Percentiles rank a stretch among this genome's conserved stretches.
phyloP scores from a whole-genome alignment of 1,139 yeast genomes.

The Candida sp. region DNA sequence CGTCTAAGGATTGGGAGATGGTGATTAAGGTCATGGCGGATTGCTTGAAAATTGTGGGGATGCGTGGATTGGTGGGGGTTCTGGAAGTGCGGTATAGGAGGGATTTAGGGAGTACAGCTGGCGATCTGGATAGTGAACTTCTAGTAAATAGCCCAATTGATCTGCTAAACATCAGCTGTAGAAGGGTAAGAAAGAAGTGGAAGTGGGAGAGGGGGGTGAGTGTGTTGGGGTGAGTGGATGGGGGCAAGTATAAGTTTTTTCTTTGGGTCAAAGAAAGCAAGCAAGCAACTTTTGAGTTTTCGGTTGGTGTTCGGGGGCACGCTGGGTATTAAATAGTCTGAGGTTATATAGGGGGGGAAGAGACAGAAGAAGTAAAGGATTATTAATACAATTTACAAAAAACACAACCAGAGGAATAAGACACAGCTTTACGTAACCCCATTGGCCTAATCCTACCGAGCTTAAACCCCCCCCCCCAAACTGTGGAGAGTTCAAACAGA shows the following conservation, averaged over 20 bases:
- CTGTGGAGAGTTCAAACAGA: too few relatives aligned
- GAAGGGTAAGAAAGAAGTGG: neutral
- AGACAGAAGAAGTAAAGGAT: neutral
- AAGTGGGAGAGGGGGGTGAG: neutral
- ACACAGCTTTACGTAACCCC: too few relatives aligned
- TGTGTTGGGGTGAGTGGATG: neutral
- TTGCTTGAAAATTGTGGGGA: slow-evolving; percentile 6
- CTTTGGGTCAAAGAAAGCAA: neutral
- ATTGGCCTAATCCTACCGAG: too few relatives aligned
- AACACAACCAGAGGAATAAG: too few relatives aligned
- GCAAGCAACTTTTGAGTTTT: neutral
- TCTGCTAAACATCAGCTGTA: slow-evolving; percentile 11
- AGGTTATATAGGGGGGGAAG: neutral
- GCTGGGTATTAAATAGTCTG: too few relatives aligned
- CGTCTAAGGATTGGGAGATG: slow-evolving; percentile 66
- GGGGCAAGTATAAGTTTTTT: too few relatives aligned
- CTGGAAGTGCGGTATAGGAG: neutral
- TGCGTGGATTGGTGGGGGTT: neutral
- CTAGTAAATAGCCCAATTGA: slow-evolving; percentile 8
- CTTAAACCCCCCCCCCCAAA: too few relatives aligned
- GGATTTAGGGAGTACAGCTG: neutral
- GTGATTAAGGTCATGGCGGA: slow-evolving; percentile 44
- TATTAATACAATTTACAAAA: neutral
- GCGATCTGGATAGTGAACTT: slow-evolving; percentile 5
- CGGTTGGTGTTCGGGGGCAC: too few relatives aligned